These are phyloP conservation scores for Capsicum baccatum DNA, from an alignment of 257 asterid genomes.

Conservation along the genomic window DNA sequence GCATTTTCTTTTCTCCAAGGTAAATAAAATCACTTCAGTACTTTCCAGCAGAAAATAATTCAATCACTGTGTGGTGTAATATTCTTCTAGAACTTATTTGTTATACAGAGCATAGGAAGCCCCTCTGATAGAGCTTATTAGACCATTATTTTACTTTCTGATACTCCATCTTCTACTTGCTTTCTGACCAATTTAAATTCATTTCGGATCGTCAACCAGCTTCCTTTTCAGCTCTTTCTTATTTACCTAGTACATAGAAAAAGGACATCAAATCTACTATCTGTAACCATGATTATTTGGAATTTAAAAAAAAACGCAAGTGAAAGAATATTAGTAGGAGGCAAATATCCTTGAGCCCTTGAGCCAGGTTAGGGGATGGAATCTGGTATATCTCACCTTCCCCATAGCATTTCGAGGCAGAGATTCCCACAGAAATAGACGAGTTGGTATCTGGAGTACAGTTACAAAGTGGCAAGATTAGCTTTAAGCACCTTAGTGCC, in stretches of 20 bases:
- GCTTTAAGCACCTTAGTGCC: neutral
- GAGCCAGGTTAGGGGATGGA: neutral
- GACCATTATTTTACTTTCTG: neutral
- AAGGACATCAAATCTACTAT: neutral
- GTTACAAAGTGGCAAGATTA: slow-evolving; percentile 1
- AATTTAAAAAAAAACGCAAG: neutral
- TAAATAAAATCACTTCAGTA: neutral
- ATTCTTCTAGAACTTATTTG: neutral
- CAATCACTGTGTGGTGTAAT: neutral
- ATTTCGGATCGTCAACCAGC: slow-evolving; percentile 43
- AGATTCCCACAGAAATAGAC: slow-evolving; percentile 75
- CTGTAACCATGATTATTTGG: neutral
- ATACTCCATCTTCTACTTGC: neutral
- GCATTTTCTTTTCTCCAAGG: neutral
- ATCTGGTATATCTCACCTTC: slow-evolving; percentile 52
- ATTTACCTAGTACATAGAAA: slow-evolving; percentile 62
- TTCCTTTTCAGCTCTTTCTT: slow-evolving; percentile 82
- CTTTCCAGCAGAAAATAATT: neutral
- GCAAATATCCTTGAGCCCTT: neutral
- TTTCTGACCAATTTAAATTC: neutral
- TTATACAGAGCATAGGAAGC: neutral
- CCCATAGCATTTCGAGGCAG: slow-evolving; percentile 98
- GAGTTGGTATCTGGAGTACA: slow-evolving; percentile 69
- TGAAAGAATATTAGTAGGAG: neutral
- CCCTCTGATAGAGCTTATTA: neutral